Evolutionary conservation across 331 rosid species (phyloP).

Genomic region (Pyrus hybrid): DNA sequence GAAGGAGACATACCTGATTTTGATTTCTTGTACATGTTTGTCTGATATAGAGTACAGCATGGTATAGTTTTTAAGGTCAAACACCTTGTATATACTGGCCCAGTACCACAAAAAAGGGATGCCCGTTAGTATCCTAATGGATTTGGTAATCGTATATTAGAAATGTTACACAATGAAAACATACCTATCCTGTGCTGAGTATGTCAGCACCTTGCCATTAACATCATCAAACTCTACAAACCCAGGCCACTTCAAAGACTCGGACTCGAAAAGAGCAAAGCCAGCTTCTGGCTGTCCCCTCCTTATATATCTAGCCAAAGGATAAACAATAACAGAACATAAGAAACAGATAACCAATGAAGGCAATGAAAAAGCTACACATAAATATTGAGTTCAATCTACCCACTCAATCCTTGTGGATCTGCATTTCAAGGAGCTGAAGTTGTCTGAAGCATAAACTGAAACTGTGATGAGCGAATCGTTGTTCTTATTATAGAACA

Average conservation of each 20-base stretch:
- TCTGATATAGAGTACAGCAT: conserved; percentile 89
- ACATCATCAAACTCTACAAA: conserved; percentile 96
- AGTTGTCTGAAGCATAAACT: conserved; percentile 86
- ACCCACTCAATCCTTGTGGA: conserved; percentile 89
- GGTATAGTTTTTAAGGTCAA: conserved; percentile 78
- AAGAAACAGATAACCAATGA: conserved; percentile 2
- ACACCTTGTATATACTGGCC: conserved; percentile 76
- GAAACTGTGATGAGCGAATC: conserved; percentile 93
- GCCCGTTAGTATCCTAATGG: neutral
- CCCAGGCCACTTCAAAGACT: conserved; percentile 94
- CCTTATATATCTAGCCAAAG: conserved; percentile 60
- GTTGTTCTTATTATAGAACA: conserved; percentile 81
- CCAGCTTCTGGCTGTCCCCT: conserved; percentile 89
- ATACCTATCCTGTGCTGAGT: conserved; percentile 87
- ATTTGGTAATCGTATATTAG: neutral
- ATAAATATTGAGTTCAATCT: neutral
- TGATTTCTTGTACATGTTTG: conserved; percentile 84
- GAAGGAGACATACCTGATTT: conserved; percentile 57
- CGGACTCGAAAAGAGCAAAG: conserved; percentile 81
- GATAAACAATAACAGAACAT: conserved; percentile 2
- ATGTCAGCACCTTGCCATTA: conserved; percentile 84
- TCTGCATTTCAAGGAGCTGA: conserved; percentile 91
- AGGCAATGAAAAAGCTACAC: neutral
- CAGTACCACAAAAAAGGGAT: neutral
- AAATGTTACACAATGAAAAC: neutral